These are phyloP conservation scores for Cyberlindnera amylophila DNA, from an alignment of 805 yeast species.

Conservation along the genomic window DNA sequence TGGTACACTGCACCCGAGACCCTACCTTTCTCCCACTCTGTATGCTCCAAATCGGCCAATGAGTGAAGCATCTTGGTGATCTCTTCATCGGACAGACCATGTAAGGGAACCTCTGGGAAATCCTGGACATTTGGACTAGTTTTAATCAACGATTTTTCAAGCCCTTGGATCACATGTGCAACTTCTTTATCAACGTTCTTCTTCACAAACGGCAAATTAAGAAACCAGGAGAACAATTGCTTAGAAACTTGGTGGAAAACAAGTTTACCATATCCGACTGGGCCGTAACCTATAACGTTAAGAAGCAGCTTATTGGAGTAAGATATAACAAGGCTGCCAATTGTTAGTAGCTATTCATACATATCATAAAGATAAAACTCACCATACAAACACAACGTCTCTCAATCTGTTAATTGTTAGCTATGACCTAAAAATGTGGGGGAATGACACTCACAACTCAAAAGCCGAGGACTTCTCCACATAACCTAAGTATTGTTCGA, in stretches of 20 bases:
- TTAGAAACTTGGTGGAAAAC: conserved; percentile 15
- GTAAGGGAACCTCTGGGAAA: conserved; percentile 50
- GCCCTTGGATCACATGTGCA: conserved; percentile 36
- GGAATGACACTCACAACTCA: too few relatives aligned
- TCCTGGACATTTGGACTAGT: conserved; percentile 44
- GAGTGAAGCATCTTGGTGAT: conserved; percentile 51
- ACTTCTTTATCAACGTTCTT: conserved; percentile 61
- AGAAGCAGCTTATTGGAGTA: conserved; percentile 4
- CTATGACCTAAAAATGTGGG: background rate
- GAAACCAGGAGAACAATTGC: conserved; percentile 29
- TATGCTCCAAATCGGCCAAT: conserved; percentile 50
- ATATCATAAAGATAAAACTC: background rate
- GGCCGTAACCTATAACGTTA: conserved; percentile 38
- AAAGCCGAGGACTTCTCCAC: too few relatives aligned
- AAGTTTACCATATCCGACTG: conserved; percentile 28
- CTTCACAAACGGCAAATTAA: conserved; percentile 50
- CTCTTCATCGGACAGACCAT: conserved; percentile 48
- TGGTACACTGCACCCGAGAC: conserved; percentile 97
- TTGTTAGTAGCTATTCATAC: conserved; percentile 1
- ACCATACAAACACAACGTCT: conserved; percentile 9
- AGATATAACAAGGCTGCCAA: conserved; percentile 6
- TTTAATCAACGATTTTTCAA: conserved; percentile 58
- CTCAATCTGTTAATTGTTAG: conserved; percentile 5
- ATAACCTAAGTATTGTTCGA: too few relatives aligned
- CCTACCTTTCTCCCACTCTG: conserved; percentile 81